These are phyloP conservation scores for Penicillium roqueforti DNA, from an alignment of 495 filamentous ascomycete genomes.

Conservation along the genomic window DNA sequence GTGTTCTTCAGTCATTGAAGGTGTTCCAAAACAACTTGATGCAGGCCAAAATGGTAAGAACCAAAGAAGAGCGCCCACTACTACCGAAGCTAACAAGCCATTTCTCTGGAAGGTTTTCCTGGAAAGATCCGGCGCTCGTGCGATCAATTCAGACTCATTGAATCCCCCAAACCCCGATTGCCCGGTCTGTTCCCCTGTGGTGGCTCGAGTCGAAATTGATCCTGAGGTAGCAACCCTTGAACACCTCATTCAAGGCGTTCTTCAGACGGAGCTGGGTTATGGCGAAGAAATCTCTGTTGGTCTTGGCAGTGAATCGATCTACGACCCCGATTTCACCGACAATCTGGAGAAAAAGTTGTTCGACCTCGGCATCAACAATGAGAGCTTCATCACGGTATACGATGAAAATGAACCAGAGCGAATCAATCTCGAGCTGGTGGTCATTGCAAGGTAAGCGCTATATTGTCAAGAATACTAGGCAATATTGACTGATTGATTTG, in stretches of 20 bases:
- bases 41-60: slow-evolving; percentile 53
- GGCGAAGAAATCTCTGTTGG: slow-evolving; percentile 76
- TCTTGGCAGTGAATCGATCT: slow-evolving; percentile 68
- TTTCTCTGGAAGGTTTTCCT: slow-evolving; percentile 63
- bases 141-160: slow-evolving; percentile 72
- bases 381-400: slow-evolving; percentile 76
- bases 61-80: neutral
- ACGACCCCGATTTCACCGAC: slow-evolving; percentile 84
- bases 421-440: slow-evolving; percentile 72
- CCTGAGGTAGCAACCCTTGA: slow-evolving; percentile 70
- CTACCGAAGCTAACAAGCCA: slow-evolving; percentile 5
- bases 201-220: slow-evolving; percentile 63
- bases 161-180: slow-evolving; percentile 76
- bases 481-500: slow-evolving; percentile 11
- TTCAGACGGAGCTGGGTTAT: slow-evolving; percentile 70
- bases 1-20: slow-evolving; percentile 91
- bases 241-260: slow-evolving; percentile 72
- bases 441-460: slow-evolving; percentile 42
- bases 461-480: neutral
- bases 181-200: slow-evolving; percentile 71
- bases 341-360: slow-evolving; percentile 73
- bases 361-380: slow-evolving; percentile 68
- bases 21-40: slow-evolving; percentile 70
- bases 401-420: slow-evolving; percentile 89
- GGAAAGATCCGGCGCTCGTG: slow-evolving; percentile 60